A percentile compares a stretch with the other conserved stretches of the same genome.
Conservation (phyloP, 2,329 filamentous ascomycete species). For the Bipolaris victoriae region DNA sequence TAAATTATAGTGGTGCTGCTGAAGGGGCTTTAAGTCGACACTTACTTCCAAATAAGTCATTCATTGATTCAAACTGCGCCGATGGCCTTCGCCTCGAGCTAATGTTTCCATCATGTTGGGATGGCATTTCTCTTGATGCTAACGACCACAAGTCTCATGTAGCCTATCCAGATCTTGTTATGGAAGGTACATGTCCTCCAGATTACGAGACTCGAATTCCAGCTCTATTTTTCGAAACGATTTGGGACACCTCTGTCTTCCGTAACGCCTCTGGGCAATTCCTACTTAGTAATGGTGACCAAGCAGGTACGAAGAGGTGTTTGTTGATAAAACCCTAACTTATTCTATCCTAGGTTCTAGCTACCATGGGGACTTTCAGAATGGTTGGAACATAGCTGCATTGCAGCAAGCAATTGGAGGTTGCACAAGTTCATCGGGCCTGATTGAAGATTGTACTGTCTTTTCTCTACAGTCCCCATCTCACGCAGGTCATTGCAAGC, state of each 20-base stretch:
- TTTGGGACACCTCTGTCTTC: slow-evolving; percentile 76
- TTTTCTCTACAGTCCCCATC: slow-evolving; percentile 22
- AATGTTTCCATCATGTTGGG: slow-evolving; percentile 29
- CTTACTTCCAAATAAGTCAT: slow-evolving; percentile 14
- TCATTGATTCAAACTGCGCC: slow-evolving; percentile 15
- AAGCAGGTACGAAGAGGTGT: slow-evolving; percentile 45
- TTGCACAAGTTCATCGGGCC: slow-evolving; percentile 66
- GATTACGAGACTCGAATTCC: slow-evolving; percentile 72
- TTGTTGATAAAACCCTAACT: slow-evolving; percentile 7
- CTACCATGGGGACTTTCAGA: slow-evolving; percentile 69
- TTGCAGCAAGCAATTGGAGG: slow-evolving; percentile 70
- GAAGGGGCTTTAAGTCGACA: slow-evolving; percentile 14
- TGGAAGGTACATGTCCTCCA: slow-evolving; percentile 75
- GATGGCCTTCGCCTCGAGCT: slow-evolving; percentile 24
- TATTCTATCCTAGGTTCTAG: slow-evolving; percentile 49
- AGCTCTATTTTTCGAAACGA: slow-evolving; percentile 83
- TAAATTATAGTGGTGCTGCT: slow-evolving; percentile 16
- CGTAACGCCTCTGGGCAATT: slow-evolving; percentile 69
- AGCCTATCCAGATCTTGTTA: slow-evolving; percentile 78
- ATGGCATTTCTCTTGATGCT: slow-evolving; percentile 44
- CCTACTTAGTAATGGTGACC: slow-evolving; percentile 78
- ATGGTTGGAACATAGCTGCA: slow-evolving; percentile 68
- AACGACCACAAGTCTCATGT: slow-evolving; percentile 68
- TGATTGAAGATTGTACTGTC: slow-evolving; percentile 61
- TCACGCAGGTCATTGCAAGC: slow-evolving; percentile 4